Evolutionary conservation across 306 rosid species (phyloP), one percentile per base, ranked within the genome.

Genomic region (Cicer arietinum): DNA sequence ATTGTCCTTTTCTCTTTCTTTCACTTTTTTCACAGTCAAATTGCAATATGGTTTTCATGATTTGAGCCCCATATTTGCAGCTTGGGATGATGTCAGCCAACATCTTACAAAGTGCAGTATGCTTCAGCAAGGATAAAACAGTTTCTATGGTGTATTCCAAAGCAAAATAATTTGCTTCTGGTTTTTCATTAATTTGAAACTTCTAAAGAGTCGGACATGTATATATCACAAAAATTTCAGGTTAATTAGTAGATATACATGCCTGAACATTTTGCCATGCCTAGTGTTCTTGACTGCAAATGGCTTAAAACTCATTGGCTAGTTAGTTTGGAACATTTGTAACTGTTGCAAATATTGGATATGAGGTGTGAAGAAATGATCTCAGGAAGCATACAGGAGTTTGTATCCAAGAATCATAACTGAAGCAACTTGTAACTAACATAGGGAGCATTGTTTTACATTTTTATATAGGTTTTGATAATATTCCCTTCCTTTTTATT

Each of bases 21-120:
- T 64, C 50, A 30, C 37, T 30, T 30, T 30, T 43, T 35, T 47
- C 17, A 8, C 20, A 45, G 68, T 60, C 57, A 71, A 62, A 10
- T 67, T 73, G 41, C 47, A 30, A 61, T 58, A 62, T 52, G 50
- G 51, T 30, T 73, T 46, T 58, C 71, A 53, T 80, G 80, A 60
- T 80, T 73, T 80, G 74, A 69, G 60, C 51, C 17, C 58, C 67
- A 56, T 76, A 51, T 64, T 60, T 73, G 77, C 95, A 94, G 98
- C 89, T 43, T 91, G 94, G 96, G 74, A 78, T 60, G 96, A 90
- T 56, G 85, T 94, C 76, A 80, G 82, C 35, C 76, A 83, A 57
- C 86, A 14, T 60, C 97, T 94, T 84, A 85, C 84, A 17, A 89
- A 65, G 72, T 94, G 98, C 87, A 77, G 77, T 18, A 70, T 59